These are phyloP conservation scores for Geotrichum phurueaensis DNA, from an alignment of 1,139 yeast genomes.

Conservation along the genomic window DNA sequence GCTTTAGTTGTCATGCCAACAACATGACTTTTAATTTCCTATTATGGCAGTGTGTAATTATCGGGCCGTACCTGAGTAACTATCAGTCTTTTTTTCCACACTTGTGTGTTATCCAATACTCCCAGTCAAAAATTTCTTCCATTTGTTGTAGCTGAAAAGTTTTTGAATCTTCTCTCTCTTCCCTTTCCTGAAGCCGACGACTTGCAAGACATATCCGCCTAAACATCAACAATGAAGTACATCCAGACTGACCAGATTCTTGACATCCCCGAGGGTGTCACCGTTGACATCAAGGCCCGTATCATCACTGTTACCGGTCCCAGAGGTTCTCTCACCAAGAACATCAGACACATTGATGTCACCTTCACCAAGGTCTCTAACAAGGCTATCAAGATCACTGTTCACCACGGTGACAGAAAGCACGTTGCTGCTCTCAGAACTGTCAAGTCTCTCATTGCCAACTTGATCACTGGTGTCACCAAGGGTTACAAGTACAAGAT, in stretches of 20 bases:
- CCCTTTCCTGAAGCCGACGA: constrained; percentile 7
- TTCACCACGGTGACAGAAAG: constrained; percentile 99
- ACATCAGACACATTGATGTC: constrained; percentile 92
- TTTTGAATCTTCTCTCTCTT: not conserved
- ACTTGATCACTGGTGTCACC: constrained; percentile 98
- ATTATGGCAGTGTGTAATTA: not conserved
- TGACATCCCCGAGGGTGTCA: constrained; percentile 91
- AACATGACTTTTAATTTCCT: constrained; percentile 5
- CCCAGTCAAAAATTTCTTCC: not conserved
- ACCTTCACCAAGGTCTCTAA: constrained; percentile 74
- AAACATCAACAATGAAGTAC: constrained; percentile 63
- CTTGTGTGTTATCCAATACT: not conserved
- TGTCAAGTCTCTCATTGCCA: constrained; percentile 88
- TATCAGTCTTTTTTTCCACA: not conserved
- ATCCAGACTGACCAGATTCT: constrained; percentile 89
- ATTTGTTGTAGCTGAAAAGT: not conserved
- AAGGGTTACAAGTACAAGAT: constrained; percentile 99
- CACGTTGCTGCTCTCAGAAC: constrained; percentile 99
- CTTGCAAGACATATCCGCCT: constrained; percentile 1
- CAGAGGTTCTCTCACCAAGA: constrained; percentile 91
- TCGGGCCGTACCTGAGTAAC: not conserved
- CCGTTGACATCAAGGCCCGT: constrained; percentile 90
- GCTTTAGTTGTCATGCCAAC: constrained; percentile 3
- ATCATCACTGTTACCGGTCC: constrained; percentile 90
- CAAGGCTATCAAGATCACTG: constrained; percentile 77